Conservation (phyloP, 2,329 filamentous ascomycete species). For the Remersonia thermophila region DNA sequence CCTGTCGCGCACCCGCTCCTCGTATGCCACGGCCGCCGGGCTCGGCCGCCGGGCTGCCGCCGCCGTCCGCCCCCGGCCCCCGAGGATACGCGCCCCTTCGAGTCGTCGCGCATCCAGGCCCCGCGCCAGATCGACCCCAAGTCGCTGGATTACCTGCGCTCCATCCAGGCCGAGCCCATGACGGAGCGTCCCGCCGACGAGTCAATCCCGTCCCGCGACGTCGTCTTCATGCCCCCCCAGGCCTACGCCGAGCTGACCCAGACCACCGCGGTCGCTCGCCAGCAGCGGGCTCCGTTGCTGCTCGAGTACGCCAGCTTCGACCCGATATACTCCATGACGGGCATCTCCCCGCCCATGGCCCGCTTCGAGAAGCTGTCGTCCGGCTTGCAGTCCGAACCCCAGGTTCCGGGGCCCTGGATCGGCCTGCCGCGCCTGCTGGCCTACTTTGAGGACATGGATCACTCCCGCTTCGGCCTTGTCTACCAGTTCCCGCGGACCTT, state of each 20-base stretch:
- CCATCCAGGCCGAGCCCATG: constrained; percentile 28
- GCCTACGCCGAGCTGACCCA: constrained; percentile 37
- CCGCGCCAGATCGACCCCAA: constrained; percentile 47
- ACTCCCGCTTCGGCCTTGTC: constrained; percentile 59
- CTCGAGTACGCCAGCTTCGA: constrained; percentile 60
- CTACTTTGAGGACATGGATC: constrained; percentile 63
- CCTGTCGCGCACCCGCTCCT: constrained; percentile 53
- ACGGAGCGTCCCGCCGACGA: constrained; percentile 22
- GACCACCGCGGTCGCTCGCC: constrained; percentile 24
- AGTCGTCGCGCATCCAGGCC: constrained; percentile 48
- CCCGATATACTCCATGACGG: constrained; percentile 48
- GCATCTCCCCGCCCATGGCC: constrained; percentile 52
- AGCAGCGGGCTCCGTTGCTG: constrained; percentile 45
- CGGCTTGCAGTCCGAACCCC: constrained; percentile 42
- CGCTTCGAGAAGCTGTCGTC: constrained; percentile 51
- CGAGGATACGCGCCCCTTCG: constrained; percentile 40
- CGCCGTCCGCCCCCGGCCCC: constrained; percentile 16
- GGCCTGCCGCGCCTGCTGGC: constrained; percentile 49
- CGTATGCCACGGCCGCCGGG: constrained; percentile 22
- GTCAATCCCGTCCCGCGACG: constrained; percentile 28
- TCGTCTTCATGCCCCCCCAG: constrained; percentile 36
- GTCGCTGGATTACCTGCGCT: constrained; percentile 36
- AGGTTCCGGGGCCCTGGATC: constrained; percentile 44
- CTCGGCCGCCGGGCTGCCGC: too few relatives aligned
- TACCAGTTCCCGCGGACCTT: constrained; percentile 61